Evolutionary conservation across 345 rosid species (phyloP), one percentile per base, ranked within the genome.

Genomic region (Reutealis trisperma): DNA sequence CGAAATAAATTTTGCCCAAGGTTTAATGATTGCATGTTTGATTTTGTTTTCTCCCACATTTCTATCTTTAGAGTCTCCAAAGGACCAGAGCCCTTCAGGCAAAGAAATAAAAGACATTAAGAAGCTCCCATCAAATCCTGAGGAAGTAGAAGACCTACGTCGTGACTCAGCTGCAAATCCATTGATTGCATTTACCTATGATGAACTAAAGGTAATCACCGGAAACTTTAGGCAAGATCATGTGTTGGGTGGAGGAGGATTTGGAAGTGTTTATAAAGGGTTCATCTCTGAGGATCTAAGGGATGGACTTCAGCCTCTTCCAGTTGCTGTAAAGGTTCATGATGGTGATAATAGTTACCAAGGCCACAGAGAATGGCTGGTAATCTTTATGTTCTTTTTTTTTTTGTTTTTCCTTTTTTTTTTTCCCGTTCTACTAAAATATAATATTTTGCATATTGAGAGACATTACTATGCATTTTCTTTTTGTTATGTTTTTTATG

Each of bases 351-450:
- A 96, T 72, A 96, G 99, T 81, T 85, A 49, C 76, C 99, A 96
- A 67, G 99, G 99, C 64, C 99, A 96, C 79, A 86, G 96, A 63
- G 99, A 96, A 87, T 96, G 99, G 99, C 97, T 96, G 92, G 99
- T 96, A 87, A 75, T 67, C 37, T 77, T 73, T 15, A 22, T 52
- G 47, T 77, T 9, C 80, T 51, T 80, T 70, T 41, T 16, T 59
- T 58, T 0, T 37, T 11, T 22, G 41, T 1, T 42, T 42, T 42
- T 47, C 0, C 14, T 11, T 47, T 47, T 47, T 47, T 47, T 10
- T 47, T 47, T 47, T 9, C 11, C 51, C 11, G 51, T 47, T 37
- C 32, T 34, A 10, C 57, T 9, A 19, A 60, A 74, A 24, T 18
- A 27, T 30, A n/a, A 9, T 32, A 49, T 34, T 24, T 16, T 37